Percentiles rank a stretch among this genome's conserved stretches.
phyloP scores from a whole-genome alignment of 2,329 filamentous ascomycete genomes.

The Mycocentrospora acerina region DNA sequence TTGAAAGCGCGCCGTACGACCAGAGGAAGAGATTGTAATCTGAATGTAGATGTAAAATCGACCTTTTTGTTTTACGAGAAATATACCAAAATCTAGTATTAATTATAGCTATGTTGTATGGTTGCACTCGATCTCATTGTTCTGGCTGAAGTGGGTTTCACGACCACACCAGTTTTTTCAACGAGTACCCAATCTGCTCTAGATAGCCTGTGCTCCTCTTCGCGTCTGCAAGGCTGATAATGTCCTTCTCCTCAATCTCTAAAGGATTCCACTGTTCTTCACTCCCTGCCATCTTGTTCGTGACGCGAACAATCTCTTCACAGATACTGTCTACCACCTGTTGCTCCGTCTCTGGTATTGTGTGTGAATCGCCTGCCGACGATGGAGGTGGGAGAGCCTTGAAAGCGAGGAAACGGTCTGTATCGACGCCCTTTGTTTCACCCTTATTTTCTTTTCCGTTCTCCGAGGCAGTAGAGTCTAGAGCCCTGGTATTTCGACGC shows the following conservation, averaged over 20 bases:
- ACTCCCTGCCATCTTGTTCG: conserved; percentile 50
- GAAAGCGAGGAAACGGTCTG: conserved; percentile 52
- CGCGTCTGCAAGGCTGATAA: conserved; percentile 82
- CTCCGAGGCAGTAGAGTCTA: conserved; percentile 53
- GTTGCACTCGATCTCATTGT: no score
- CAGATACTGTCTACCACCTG: conserved; percentile 67
- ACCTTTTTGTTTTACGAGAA: no score
- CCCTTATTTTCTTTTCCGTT: conserved; percentile 17
- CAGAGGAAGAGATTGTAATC: no score
- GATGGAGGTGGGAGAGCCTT: conserved; percentile 54
- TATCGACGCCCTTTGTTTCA: conserved; percentile 21
- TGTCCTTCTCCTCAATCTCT: conserved; percentile 62
- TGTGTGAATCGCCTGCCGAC: conserved; percentile 13
- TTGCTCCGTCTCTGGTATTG: conserved; percentile 46
- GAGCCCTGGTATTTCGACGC: conserved; percentile 80
- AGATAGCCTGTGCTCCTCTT: conserved; percentile 82
- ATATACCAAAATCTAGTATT: no score
- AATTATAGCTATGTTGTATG: no score
- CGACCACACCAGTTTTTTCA: conserved; percentile 97
- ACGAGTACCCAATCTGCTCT: conserved; percentile 82
- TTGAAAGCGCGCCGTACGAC: no score
- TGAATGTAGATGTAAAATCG: no score
- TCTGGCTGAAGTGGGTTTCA: no score
- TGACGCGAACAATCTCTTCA: conserved; percentile 72
- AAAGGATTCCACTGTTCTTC: conserved; percentile 43